phyloP scores from a whole-genome alignment of 352 stramenopile species.

The Peronospora destructor region DNA sequence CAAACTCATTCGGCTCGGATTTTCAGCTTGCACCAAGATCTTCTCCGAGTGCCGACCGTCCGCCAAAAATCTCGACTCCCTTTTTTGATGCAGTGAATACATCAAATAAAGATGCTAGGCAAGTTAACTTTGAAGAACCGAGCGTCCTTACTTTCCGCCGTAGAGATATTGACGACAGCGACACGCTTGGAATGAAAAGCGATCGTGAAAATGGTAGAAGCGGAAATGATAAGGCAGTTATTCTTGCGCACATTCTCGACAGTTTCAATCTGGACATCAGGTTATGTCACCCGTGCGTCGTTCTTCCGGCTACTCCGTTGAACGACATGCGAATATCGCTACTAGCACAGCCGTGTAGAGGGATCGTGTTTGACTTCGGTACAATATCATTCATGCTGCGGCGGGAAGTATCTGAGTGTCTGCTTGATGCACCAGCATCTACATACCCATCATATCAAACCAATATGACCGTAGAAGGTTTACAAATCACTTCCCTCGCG shows the following conservation, averaged over 20 bases:
- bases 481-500: conserved; percentile 30
- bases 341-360: conserved; percentile 28
- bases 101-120: conserved; percentile 19
- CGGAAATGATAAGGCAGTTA: conserved; percentile 4
- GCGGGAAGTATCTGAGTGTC: conserved; percentile 11
- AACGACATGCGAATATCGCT: conserved; percentile 24
- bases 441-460: conserved; percentile 9
- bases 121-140: conserved; percentile 16
- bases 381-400: conserved; percentile 26
- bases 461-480: conserved; percentile 18
- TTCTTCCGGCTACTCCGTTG: conserved; percentile 40
- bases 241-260: conserved; percentile 22
- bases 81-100: conserved; percentile 65
- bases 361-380: conserved; percentile 49
- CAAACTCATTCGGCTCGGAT: conserved; percentile 17
- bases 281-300: conserved; percentile 38
- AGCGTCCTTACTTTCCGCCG: not conserved
- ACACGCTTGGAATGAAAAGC: not conserved
- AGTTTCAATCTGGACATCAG: conserved; percentile 33
- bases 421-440: conserved; percentile 1
- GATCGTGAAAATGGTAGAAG: conserved; percentile 3
- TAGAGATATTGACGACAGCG: not conserved
- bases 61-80: conserved; percentile 32
- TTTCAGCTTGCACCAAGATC: conserved; percentile 18
- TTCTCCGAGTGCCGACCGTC: conserved; percentile 14